Conservation (phyloP, 139 green algal species). For the Marvania coccoides region DNA sequence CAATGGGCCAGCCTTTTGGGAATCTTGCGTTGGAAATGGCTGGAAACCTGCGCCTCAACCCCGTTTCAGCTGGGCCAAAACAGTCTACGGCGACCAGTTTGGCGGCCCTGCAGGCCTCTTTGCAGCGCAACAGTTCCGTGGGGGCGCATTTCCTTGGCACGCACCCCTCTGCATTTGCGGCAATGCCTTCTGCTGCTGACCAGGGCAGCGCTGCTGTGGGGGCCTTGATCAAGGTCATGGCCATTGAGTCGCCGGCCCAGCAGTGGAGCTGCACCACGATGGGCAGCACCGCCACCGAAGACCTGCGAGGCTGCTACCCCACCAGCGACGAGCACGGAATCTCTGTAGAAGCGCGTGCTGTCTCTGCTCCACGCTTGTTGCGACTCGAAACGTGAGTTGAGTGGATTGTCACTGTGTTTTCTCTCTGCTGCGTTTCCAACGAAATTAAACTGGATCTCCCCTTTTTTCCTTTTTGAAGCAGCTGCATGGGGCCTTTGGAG, state of each 20-base stretch:
- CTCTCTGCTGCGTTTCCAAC: no score
- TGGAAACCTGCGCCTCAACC: neutral
- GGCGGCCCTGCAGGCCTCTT: neutral
- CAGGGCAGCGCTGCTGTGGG: neutral
- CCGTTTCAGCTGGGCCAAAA: neutral
- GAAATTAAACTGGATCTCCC: no score
- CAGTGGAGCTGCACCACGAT: neutral
- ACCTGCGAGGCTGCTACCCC: neutral
- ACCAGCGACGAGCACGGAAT: neutral
- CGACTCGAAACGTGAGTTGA: neutral
- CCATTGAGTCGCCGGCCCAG: neutral
- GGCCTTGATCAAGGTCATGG: conserved; percentile 8
- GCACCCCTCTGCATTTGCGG: no score
- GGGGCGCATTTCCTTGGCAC: no score
- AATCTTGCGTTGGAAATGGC: no score
- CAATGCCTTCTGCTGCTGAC: neutral
- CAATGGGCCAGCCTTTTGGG: no score
- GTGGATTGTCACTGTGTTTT: no score
- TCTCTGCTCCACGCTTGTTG: neutral
- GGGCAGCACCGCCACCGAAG: neutral
- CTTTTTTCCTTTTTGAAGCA: neutral
- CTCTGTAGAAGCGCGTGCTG: neutral
- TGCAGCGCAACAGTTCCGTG: no score
- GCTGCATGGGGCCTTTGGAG: neutral
- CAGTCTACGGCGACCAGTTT: neutral